Percentiles rank a stretch among this genome's conserved stretches.
Conservation (phyloP, 306 rosid species). For the Rubus idaeus region DNA sequence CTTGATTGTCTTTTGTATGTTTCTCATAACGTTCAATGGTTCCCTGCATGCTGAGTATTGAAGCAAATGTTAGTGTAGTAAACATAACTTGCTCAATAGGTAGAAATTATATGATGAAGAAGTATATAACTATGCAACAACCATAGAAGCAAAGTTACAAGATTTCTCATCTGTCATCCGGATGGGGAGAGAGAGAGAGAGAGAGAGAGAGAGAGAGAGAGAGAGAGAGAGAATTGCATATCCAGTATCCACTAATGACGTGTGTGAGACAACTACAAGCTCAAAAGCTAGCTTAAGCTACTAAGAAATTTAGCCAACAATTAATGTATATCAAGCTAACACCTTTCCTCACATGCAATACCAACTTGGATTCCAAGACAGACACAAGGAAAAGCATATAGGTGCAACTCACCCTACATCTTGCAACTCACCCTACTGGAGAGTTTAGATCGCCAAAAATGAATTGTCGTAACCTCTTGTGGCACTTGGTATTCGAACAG, state of each 20-base stretch:
- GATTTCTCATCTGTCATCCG: neutral
- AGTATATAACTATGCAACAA: neutral
- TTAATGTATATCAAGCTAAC: neutral
- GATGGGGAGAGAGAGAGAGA: neutral
- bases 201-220: neutral
- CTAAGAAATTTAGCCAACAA: neutral
- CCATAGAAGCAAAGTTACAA: neutral
- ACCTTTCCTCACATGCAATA: neutral
- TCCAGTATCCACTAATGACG: neutral
- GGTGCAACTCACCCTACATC: neutral
- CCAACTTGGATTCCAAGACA: no score
- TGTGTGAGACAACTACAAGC: neutral
- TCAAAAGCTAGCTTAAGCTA: neutral
- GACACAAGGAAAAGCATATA: no score
- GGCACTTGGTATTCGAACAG: no score
- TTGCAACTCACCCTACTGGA: no score
- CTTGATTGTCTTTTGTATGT: constrained; percentile 39
- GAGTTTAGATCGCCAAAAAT: neutral
- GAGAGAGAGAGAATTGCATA: neutral
- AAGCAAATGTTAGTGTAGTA: constrained; percentile 1
- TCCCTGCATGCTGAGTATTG: constrained; percentile 47
- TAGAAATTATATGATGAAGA: neutral
- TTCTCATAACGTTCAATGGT: constrained; percentile 63
- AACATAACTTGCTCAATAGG: neutral
- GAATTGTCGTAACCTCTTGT: neutral